phyloP scores from a whole-genome alignment of 2,329 filamentous ascomycete genomes.

The Phialophora tarda region DNA sequence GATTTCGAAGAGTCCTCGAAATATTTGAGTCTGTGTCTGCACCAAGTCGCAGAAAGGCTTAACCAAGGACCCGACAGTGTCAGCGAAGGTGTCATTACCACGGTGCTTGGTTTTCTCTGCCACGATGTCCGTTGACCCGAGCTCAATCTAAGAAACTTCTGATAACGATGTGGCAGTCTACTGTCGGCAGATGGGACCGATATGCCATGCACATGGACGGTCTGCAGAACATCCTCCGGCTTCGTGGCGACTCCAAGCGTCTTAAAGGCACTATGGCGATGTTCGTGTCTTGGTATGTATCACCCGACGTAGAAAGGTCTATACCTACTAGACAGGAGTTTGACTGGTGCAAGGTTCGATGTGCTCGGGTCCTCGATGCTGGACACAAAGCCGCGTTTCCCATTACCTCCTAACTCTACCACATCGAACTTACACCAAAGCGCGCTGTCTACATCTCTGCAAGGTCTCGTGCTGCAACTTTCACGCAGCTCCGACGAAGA shows the following conservation, averaged over 20 bases:
- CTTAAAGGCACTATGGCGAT: slow-evolving; percentile 17
- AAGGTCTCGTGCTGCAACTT: slow-evolving; percentile 3
- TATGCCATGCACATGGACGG: slow-evolving; percentile 39
- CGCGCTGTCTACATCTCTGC: not conserved
- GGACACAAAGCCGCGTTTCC: slow-evolving; percentile 18
- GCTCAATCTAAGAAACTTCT: not conserved
- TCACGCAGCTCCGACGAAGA: not conserved
- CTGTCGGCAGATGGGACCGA: slow-evolving; percentile 37
- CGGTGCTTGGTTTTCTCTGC: slow-evolving; percentile 40
- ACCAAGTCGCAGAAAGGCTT: slow-evolving; percentile 36
- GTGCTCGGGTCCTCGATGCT: slow-evolving; percentile 15
- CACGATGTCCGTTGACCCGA: slow-evolving; percentile 37
- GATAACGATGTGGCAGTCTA: slow-evolving; percentile 24
- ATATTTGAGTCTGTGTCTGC: slow-evolving; percentile 38
- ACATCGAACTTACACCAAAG: not conserved
- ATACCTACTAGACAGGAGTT: not conserved
- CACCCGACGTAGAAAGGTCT: not conserved
- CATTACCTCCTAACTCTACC: not conserved
- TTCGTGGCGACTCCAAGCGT: slow-evolving; percentile 35
- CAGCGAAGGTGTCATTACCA: slow-evolving; percentile 36
- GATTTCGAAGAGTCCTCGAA: slow-evolving; percentile 37
- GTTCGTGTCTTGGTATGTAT: slow-evolving; percentile 20
- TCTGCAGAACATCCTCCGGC: slow-evolving; percentile 33
- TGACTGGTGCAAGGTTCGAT: slow-evolving; percentile 20
- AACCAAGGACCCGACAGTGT: slow-evolving; percentile 29